phyloP scores from a whole-genome alignment of 2,329 filamentous ascomycete species.

The Xylariaceae sp. region DNA sequence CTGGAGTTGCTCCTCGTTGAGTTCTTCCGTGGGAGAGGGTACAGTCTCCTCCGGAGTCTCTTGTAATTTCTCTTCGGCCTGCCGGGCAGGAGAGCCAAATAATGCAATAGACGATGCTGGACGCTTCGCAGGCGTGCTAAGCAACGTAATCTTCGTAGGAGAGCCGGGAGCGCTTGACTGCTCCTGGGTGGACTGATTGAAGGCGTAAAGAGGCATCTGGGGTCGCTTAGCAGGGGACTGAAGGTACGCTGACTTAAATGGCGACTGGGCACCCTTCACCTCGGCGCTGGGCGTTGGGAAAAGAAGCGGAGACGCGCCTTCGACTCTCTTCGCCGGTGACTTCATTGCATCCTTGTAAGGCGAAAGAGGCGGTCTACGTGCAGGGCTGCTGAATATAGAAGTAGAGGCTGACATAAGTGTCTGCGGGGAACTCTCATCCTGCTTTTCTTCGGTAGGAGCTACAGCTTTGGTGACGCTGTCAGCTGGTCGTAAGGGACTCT shows the following conservation, averaged over 20 bases:
- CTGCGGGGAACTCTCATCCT: constrained; percentile 27
- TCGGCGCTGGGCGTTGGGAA: constrained; percentile 28
- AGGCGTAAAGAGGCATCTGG: constrained; percentile 26
- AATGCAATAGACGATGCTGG: constrained; percentile 30
- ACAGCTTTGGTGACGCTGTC: constrained; percentile 35
- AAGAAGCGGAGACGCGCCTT: constrained; percentile 34
- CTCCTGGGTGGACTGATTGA: constrained; percentile 25
- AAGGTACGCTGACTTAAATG: constrained; percentile 46
- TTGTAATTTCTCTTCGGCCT: constrained; percentile 10
- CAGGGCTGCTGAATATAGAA: constrained; percentile 49
- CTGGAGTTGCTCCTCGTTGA: constrained; percentile 14
- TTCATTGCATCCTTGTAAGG: constrained; percentile 53
- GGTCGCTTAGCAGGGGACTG: constrained; percentile 51
- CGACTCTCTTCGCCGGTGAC: constrained; percentile 54
- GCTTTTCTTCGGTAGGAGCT: constrained; percentile 29
- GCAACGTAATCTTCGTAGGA: constrained; percentile 34
- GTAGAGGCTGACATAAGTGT: constrained; percentile 36
- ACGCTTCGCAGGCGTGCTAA: constrained; percentile 33
- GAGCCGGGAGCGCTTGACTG: constrained; percentile 34
- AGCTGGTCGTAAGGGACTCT: constrained; percentile 52
- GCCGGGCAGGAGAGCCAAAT: constrained; percentile 15
- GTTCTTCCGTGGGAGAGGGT: not conserved
- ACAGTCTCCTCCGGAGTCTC: not conserved
- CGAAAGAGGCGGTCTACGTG: constrained; percentile 50
- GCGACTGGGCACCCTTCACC: constrained; percentile 38